Evolutionary conservation across 2,329 filamentous ascomycete genomes (phyloP).

Genomic region (Trichoderma lentiforme): DNA sequence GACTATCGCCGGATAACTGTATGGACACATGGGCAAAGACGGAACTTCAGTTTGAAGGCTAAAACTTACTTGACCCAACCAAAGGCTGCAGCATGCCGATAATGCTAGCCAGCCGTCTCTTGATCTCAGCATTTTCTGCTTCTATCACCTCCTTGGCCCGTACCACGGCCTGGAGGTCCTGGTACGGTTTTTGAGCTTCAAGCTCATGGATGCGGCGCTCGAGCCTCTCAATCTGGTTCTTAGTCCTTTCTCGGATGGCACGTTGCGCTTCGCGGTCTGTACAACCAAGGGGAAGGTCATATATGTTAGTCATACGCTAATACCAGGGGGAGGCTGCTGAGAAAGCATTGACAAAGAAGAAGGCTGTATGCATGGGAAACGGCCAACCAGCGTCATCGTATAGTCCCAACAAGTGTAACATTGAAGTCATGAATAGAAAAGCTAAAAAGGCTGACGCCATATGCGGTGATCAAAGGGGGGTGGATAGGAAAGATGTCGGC

Average conservation of each 20-base stretch:
- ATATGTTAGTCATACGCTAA: neutral
- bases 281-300: constrained; percentile 12
- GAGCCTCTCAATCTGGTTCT: constrained; percentile 71
- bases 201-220: constrained; percentile 72
- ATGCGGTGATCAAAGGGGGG: neutral
- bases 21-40: neutral
- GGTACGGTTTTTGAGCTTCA: constrained; percentile 75
- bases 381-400: neutral
- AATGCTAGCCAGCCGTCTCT: constrained; percentile 62
- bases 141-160: constrained; percentile 74
- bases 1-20: neutral
- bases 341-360: neutral
- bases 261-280: constrained; percentile 81
- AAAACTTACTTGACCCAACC: constrained; percentile 34
- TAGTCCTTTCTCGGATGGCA: constrained; percentile 79
- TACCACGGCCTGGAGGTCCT: constrained; percentile 74
- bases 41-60: neutral
- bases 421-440: neutral
- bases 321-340: neutral
- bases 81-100: constrained; percentile 62
- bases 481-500: neutral
- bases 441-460: neutral
- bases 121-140: constrained; percentile 77
- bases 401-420: neutral
- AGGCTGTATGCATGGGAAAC: neutral